These are phyloP conservation scores for Lachnellula arida DNA, from an alignment of 2,329 filamentous ascomycete species.

Conservation along the genomic window DNA sequence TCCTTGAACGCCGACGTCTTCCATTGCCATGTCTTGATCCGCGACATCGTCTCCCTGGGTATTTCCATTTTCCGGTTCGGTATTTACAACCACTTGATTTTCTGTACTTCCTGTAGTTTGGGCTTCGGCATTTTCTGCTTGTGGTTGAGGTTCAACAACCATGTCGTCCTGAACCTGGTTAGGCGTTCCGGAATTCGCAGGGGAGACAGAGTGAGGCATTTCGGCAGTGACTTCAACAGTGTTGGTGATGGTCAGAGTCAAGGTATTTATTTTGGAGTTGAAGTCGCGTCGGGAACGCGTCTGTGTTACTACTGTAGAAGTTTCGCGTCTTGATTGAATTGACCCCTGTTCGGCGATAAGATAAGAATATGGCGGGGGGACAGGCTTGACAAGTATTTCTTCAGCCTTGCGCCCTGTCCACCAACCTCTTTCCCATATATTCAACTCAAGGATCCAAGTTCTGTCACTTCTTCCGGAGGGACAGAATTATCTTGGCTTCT, in stretches of 20 bases:
- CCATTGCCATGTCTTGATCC: slow-evolving; percentile 28
- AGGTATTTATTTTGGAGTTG: not conserved
- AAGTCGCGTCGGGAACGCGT: not conserved
- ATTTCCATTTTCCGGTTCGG: slow-evolving; percentile 3
- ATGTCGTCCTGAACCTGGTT: slow-evolving; percentile 36
- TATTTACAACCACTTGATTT: slow-evolving; percentile 5
- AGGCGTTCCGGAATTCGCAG: slow-evolving; percentile 28
- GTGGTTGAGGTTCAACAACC: slow-evolving; percentile 16
- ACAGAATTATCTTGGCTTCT: not conserved
- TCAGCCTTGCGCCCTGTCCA: not conserved
- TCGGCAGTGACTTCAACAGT: not conserved
- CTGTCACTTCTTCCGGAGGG: slow-evolving; percentile 20
- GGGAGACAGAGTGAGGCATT: slow-evolving; percentile 44
- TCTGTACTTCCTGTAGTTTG: slow-evolving; percentile 14
- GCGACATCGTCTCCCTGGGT: slow-evolving; percentile 11
- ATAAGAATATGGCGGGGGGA: not conserved
- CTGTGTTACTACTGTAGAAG: not conserved
- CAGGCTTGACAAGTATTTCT: not conserved
- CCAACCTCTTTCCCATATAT: not conserved
- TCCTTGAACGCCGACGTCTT: slow-evolving; percentile 10
- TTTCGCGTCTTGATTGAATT: not conserved
- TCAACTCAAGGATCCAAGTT: slow-evolving; percentile 26
- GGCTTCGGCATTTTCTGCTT: slow-evolving; percentile 29
- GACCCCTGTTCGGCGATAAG: not conserved
- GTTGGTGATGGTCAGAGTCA: not conserved